These are phyloP conservation scores for Ramaria sp. DNA, from an alignment of 768 basidiomycete genomes.

Conservation along the genomic window DNA sequence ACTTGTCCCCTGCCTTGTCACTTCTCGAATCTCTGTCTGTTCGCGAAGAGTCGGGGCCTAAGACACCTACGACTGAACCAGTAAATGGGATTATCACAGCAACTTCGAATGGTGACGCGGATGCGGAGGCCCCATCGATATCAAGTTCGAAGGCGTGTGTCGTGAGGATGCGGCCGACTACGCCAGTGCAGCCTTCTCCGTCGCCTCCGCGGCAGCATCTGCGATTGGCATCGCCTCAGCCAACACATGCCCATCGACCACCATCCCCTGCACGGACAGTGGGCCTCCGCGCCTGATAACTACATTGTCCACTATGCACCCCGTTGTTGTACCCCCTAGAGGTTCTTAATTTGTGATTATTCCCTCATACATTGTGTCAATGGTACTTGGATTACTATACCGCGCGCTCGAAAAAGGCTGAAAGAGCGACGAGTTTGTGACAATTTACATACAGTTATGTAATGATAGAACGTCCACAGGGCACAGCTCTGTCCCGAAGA, in stretches of 20 bases:
- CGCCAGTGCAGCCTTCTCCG: background rate
- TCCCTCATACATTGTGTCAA: background rate
- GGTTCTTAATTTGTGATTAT: background rate
- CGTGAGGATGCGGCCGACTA: background rate
- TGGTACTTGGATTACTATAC: background rate
- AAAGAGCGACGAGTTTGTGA: background rate
- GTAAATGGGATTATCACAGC: too few relatives aligned
- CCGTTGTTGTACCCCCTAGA: background rate
- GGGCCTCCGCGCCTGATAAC: slow-evolving; percentile 19
- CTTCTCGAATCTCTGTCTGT: background rate
- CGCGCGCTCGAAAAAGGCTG: background rate
- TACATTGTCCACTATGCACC: background rate
- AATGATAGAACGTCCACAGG: slow-evolving; percentile 1
- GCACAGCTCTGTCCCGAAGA: slow-evolving; percentile 1
- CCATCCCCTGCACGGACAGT: slow-evolving; percentile 14
- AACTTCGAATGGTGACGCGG: background rate
- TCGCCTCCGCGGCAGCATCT: background rate
- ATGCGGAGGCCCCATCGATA: background rate
- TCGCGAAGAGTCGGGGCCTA: background rate
- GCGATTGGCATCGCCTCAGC: slow-evolving; percentile 2
- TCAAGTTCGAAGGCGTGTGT: background rate
- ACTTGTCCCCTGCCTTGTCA: background rate
- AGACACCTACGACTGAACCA: background rate
- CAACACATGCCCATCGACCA: slow-evolving; percentile 3
- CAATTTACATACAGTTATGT: background rate